Percentiles rank a stretch among this genome's conserved stretches.
Conservation (phyloP, 495 filamentous ascomycete species). For the Penicillium soppii region DNA sequence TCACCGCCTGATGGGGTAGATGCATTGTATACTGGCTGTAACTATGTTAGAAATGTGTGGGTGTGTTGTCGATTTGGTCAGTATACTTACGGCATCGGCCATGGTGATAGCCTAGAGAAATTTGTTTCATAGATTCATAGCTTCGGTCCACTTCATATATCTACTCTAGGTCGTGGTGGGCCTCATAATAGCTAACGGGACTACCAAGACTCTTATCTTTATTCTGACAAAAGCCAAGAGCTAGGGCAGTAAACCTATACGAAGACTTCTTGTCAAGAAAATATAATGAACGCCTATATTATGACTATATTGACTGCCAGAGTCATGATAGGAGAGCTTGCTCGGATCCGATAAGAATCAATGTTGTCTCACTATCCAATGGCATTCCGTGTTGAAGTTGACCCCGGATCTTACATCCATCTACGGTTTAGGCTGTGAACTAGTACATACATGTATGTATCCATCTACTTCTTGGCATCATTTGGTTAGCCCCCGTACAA, state of each 20-base stretch:
- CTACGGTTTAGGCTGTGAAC: conserved; percentile 18
- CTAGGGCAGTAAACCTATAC: neutral
- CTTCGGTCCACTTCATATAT: neutral
- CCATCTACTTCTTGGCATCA: no score
- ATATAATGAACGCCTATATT: no score
- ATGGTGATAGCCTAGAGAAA: conserved; percentile 1
- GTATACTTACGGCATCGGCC: conserved; percentile 9
- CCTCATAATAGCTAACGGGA: neutral
- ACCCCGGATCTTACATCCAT: conserved; percentile 16
- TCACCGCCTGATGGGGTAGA: conserved; percentile 47
- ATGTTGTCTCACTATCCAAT: conserved; percentile 8
- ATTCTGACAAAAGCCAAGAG: neutral
- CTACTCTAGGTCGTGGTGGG: neutral
- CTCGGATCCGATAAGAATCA: conserved; percentile 9
- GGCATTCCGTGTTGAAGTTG: neutral
- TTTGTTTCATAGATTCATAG: neutral
- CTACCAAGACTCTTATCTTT: conserved; percentile 9
- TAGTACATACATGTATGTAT: no score
- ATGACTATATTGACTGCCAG: neutral
- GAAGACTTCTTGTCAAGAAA: neutral
- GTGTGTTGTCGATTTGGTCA: neutral
- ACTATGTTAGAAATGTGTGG: neutral
- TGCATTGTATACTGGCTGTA: conserved; percentile 39
- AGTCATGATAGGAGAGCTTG: conserved; percentile 1
- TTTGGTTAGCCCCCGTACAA: no score